phyloP scores from a whole-genome alignment of 345 rosid species.

The Pistacia integerrima region DNA sequence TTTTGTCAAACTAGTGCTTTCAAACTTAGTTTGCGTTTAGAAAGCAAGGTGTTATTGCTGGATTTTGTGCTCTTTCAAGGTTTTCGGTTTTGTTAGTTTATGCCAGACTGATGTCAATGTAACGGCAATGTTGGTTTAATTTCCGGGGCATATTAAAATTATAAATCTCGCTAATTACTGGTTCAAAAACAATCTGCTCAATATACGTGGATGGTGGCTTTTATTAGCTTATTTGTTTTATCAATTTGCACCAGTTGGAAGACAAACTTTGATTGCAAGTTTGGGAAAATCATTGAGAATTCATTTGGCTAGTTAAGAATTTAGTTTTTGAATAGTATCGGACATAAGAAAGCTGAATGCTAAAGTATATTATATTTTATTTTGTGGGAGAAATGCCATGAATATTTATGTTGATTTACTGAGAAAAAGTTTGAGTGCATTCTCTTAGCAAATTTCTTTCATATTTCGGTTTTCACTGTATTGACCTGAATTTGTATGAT shows the following conservation, averaged over 20 bases:
- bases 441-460: background rate
- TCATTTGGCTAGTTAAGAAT: background rate
- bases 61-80: background rate
- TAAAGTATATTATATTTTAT: too few relatives aligned
- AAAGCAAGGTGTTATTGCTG: background rate
- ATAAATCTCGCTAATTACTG: background rate
- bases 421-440: background rate
- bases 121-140: background rate
- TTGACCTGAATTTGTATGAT: conserved; percentile 6
- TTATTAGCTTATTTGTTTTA: background rate
- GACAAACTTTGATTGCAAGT: background rate
- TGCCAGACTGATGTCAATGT: background rate
- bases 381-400: background rate
- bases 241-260: background rate
- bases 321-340: background rate
- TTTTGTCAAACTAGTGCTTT: background rate
- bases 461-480: background rate
- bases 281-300: background rate
- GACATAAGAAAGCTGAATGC: background rate
- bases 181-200: background rate
- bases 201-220: background rate
- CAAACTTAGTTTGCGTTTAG: background rate
- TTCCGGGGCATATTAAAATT: background rate
- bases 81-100: background rate
- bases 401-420: background rate